phyloP scores from a whole-genome alignment of 345 rosid species.

The Clarkia xantiana region DNA sequence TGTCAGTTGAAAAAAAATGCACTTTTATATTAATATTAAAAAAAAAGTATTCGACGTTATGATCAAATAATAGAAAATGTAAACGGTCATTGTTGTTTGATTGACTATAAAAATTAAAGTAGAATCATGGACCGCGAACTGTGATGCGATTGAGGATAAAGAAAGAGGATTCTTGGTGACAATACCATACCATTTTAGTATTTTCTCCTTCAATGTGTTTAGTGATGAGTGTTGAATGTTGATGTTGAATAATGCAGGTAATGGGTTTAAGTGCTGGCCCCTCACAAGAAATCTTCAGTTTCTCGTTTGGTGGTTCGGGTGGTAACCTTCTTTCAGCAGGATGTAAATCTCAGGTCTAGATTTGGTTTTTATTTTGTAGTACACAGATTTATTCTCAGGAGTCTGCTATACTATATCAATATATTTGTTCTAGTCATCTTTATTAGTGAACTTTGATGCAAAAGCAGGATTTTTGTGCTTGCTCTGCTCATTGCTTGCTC shows the following conservation, averaged over 20 bases:
- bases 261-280: conserved; percentile 36
- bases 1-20: too few relatives aligned
- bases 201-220: too few relatives aligned
- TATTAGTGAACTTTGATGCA: not conserved
- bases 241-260: conserved; percentile 23
- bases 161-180: too few relatives aligned
- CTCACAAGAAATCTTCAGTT: conserved; percentile 58
- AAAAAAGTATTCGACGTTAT: too few relatives aligned
- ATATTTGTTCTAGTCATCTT: not conserved
- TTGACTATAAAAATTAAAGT: too few relatives aligned
- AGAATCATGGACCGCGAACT: too few relatives aligned
- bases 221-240: not conserved
- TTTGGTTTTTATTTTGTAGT: conserved; percentile 12
- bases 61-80: too few relatives aligned
- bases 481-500: conserved; percentile 1
- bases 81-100: too few relatives aligned
- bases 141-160: too few relatives aligned
- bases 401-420: too few relatives aligned
- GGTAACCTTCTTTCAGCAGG: conserved; percentile 74
- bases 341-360: conserved; percentile 81
- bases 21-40: too few relatives aligned
- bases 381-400: not conserved
- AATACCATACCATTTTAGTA: too few relatives aligned
- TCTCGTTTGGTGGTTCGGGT: conserved; percentile 64
- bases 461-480: not conserved